These are phyloP conservation scores for Zymoseptoria passerinii DNA, from an alignment of 2,329 filamentous ascomycete species.

Conservation along the genomic window DNA sequence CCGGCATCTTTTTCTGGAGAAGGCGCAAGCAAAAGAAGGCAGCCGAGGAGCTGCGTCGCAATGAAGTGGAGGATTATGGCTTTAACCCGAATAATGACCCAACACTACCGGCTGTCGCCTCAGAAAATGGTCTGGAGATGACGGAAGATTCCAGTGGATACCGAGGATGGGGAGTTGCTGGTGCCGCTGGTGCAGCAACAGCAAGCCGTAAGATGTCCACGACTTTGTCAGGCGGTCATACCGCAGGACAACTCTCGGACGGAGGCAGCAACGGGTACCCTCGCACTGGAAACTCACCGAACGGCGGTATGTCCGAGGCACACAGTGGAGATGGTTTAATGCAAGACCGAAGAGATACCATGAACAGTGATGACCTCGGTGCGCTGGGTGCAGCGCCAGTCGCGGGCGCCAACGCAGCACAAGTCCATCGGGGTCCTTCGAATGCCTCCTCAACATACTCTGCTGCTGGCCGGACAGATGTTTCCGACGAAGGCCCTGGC, in stretches of 20 bases:
- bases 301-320: constrained; percentile 40
- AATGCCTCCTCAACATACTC: constrained; percentile 97
- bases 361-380: constrained; percentile 69
- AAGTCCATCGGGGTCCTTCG: constrained; percentile 77
- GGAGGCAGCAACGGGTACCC: constrained; percentile 45
- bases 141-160: constrained; percentile 74
- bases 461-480: constrained; percentile 63
- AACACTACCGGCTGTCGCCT: constrained; percentile 56
- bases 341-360: constrained; percentile 37
- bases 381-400: constrained; percentile 63
- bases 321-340: constrained; percentile 52
- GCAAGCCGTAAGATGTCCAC: constrained; percentile 72
- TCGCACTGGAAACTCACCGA: constrained; percentile 48
- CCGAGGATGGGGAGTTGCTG: constrained; percentile 83
- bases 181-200: constrained; percentile 58
- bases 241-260: constrained; percentile 54
- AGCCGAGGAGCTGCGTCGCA: constrained; percentile 78
- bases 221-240: constrained; percentile 67
- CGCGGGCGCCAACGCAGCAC: constrained; percentile 47
- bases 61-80: constrained; percentile 94
- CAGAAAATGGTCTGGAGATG: constrained; percentile 56
- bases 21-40: constrained; percentile 78
- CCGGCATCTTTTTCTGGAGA: constrained; percentile 76
- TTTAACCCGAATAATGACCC: constrained; percentile 98
- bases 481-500: constrained; percentile 39